Evolutionary conservation across 2,329 filamentous ascomycete genomes (phyloP), one percentile per base, ranked within the genome.

Genomic region (Geosmithia morbida): DNA sequence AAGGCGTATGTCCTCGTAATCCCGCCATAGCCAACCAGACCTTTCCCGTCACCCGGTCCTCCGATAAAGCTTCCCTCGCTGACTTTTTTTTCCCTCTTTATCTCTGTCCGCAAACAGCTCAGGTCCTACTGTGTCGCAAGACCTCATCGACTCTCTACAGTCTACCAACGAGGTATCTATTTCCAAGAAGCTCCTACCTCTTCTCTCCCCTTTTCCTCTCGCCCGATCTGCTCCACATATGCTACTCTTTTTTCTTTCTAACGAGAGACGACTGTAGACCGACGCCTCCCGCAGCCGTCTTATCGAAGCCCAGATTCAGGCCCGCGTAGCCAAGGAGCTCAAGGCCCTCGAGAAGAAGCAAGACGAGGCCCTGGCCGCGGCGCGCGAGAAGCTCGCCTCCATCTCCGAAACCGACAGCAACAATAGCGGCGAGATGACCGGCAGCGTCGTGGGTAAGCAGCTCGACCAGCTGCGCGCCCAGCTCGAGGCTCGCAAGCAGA

Each of bases 231-330:
- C 2, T 6, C n/a, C 16, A 7, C 16, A 41, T n/a, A 41, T 7
- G 7, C 18, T n/a, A n/a, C n/a, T n/a, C n/a, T n/a, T n/a, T n/a
- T n/a, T n/a, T n/a, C n/a, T n/a, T n/a, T n/a, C n/a, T n/a, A n/a
- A n/a, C n/a, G n/a, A n/a, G n/a, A 16, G 7, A 6, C 16, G 40
- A 41, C 7, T 17, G 16, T 16, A 97, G 90, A 90, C 85, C 66
- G 89, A 97, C 69, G 80, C 82, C 50, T 89, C 87, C 54, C 88
- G 90, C 61, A 76, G 83, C 58, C 86, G 86, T 67, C 73, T 82
- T 59, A 70, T 87, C 64, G 90, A 97, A 69, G 79, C 92, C 53
- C 83, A 90, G 58, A 82, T 95, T 64, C 89, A 96, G 70, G 71
- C 79, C 61, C 89, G 90, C 65, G 87, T 96, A 51, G 79, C 83